phyloP scores from a whole-genome alignment of 2,329 filamentous ascomycete genomes.

The Xylariaceae sp. region DNA sequence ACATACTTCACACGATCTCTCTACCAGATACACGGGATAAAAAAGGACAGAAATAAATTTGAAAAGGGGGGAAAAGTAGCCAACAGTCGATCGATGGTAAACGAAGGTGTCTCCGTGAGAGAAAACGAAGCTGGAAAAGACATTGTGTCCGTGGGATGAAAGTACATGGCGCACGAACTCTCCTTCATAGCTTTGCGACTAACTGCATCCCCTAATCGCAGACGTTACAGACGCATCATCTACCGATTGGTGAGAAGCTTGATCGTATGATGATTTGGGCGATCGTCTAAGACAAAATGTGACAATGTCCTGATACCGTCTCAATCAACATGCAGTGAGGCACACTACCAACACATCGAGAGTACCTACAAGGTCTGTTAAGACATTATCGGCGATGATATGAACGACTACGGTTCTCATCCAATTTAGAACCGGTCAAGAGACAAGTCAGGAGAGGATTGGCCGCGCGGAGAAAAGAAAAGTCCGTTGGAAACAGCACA shows the following conservation, averaged over 20 bases:
- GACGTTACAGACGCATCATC: no score
- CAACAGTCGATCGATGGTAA: slow-evolving; percentile 16
- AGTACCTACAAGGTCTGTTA: neutral
- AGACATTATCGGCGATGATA: neutral
- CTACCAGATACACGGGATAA: slow-evolving; percentile 10
- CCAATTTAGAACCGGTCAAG: slow-evolving; percentile 2
- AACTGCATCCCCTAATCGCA: slow-evolving; percentile 3
- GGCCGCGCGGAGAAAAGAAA: slow-evolving; percentile 15
- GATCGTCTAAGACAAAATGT: no score
- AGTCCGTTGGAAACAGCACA: slow-evolving; percentile 18
- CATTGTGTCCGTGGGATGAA: slow-evolving; percentile 7
- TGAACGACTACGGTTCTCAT: neutral
- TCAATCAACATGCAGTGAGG: neutral
- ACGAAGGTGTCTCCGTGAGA: slow-evolving; percentile 6
- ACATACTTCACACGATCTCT: neutral
- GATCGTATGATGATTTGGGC: no score
- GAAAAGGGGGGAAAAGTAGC: slow-evolving; percentile 19
- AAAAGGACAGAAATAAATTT: no score
- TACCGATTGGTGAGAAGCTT: no score
- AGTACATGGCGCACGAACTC: slow-evolving; percentile 14
- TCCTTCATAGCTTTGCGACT: slow-evolving; percentile 4
- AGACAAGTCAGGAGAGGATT: neutral
- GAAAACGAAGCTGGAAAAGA: slow-evolving; percentile 15
- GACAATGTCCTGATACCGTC: no score
- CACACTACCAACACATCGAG: neutral